Evolutionary conservation across 2,329 filamentous ascomycete genomes (phyloP).

Genomic region (Botrytis galanthina): DNA sequence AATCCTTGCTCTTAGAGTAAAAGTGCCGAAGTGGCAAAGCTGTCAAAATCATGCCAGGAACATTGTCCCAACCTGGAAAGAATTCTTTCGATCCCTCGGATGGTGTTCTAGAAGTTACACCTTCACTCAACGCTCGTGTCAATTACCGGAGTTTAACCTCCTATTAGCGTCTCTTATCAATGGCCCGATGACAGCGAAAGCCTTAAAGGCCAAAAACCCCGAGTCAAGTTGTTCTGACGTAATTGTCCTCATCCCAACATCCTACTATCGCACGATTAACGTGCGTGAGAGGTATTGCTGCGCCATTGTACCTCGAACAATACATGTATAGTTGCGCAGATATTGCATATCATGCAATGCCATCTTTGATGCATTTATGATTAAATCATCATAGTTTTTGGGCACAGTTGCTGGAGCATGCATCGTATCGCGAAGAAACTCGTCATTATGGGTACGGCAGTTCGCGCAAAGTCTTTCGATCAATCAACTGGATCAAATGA

Average conservation of each 20-base stretch:
- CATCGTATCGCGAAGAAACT: background rate
- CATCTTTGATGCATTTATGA: background rate
- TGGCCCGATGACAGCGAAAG: background rate
- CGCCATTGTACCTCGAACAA: background rate
- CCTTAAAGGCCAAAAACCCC: background rate
- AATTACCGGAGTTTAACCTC: background rate
- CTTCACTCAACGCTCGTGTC: background rate
- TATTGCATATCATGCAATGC: background rate
- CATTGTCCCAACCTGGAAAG: background rate
- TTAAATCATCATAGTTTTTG: background rate
- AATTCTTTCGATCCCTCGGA: background rate
- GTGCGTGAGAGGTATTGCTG: background rate
- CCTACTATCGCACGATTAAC: background rate
- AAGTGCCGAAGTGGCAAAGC: conserved; percentile 1
- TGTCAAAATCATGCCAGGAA: background rate
- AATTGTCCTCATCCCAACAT: background rate
- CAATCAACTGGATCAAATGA: background rate
- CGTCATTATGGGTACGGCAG: background rate
- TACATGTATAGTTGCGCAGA: background rate
- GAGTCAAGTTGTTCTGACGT: background rate
- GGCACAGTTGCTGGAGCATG: background rate
- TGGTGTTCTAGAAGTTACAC: background rate
- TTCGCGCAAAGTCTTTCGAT: background rate
- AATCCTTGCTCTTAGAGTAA: background rate
- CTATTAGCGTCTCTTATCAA: background rate